Percentiles rank a stretch among this genome's conserved stretches.
Conservation (phyloP, 2,329 filamentous ascomycete genomes). For the Aspergillus sojae region DNA sequence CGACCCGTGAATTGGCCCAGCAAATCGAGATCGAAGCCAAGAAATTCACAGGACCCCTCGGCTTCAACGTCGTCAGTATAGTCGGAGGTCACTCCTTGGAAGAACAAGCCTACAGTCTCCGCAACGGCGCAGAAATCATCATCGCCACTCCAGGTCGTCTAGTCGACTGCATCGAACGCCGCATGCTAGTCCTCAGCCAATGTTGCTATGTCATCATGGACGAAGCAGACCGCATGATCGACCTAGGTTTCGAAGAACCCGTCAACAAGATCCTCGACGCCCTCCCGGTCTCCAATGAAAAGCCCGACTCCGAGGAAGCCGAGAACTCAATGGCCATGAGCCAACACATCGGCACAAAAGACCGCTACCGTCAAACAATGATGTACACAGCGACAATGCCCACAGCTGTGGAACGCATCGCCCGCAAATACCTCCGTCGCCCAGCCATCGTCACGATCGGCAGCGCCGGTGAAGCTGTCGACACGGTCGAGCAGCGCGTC, state of each 20-base stretch:
- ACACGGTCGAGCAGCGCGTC: conserved; percentile 95
- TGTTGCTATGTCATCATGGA: conserved; percentile 99
- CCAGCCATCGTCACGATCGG: conserved; percentile 95
- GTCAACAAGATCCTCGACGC: conserved; percentile 98
- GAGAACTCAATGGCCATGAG: conserved; percentile 87
- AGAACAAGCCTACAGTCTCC: conserved; percentile 85
- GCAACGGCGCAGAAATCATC: conserved; percentile 94
- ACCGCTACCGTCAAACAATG: conserved; percentile 95
- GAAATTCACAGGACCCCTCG: conserved; percentile 87
- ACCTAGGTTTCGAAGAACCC: conserved; percentile 95
- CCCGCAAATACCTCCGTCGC: conserved; percentile 91
- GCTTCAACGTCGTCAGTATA: conserved; percentile 93
- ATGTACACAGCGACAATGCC: conserved; percentile 99
- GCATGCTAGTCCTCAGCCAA: conserved; percentile 88
- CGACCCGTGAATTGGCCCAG: conserved; percentile 94
- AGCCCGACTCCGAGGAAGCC: conserved; percentile 89
- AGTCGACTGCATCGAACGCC: conserved; percentile 93
- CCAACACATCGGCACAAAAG: conserved; percentile 70
- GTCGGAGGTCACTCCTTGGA: conserved; percentile 97
- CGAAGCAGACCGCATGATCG: conserved; percentile 98
- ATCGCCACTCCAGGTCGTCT: conserved; percentile 98
- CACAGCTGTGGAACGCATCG: conserved; percentile 85
- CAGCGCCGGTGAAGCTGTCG: conserved; percentile 91
- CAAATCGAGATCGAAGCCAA: conserved; percentile 93
- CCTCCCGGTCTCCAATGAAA: conserved; percentile 88